A percentile compares a stretch with the other conserved stretches of the same genome.
phyloP scores from a whole-genome alignment of 345 rosid species.

The Draba incana region DNA sequence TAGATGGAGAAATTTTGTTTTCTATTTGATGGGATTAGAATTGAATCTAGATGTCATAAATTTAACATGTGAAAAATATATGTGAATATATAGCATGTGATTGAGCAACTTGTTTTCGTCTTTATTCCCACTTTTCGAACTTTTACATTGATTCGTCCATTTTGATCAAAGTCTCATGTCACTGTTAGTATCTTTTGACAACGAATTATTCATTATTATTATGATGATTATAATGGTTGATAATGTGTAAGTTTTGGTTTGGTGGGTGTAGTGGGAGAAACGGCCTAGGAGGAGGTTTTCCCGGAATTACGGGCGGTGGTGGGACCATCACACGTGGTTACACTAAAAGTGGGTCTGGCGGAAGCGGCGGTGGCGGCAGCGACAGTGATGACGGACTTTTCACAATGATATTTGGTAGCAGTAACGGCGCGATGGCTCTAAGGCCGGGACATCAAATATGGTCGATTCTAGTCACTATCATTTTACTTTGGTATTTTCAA shows the following conservation, averaged over 20 bases:
- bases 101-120: constrained; percentile 32
- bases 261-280: constrained; percentile 49
- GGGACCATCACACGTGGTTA: constrained; percentile 56
- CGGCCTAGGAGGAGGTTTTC: constrained; percentile 38
- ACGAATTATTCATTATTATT: neutral
- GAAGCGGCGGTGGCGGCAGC: constrained; percentile 42
- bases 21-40: neutral
- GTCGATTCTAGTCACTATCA: constrained; percentile 20
- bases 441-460: constrained; percentile 33
- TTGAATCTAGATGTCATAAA: constrained; percentile 13
- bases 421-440: constrained; percentile 41
- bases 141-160: constrained; percentile 35
- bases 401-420: constrained; percentile 75
- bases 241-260: constrained; percentile 21
- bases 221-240: constrained; percentile 25
- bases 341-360: constrained; percentile 47
- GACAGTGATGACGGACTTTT: constrained; percentile 50
- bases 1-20: neutral
- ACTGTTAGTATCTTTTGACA: constrained; percentile 29
- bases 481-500: constrained; percentile 44
- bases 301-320: constrained; percentile 42
- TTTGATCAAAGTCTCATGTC: constrained; percentile 29
- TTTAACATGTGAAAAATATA: constrained; percentile 14
- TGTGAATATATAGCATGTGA: constrained; percentile 36
- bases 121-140: constrained; percentile 30